Percentiles rank a stretch among this genome's conserved stretches.
These are phyloP conservation scores for Amanita pseudoporphyria DNA, from an alignment of 768 basidiomycete species.

Conservation along the genomic window DNA sequence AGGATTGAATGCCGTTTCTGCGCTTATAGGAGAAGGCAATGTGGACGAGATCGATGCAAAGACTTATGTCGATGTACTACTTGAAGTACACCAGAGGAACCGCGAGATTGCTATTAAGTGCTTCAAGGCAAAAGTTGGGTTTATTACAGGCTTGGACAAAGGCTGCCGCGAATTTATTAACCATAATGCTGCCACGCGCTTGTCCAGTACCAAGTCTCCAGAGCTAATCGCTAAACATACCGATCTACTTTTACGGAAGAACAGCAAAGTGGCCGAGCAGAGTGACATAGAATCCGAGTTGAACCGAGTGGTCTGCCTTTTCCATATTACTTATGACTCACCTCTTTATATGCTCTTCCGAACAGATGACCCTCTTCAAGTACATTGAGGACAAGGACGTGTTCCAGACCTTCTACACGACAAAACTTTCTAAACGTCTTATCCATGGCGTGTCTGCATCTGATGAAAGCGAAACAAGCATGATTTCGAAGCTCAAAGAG, in stretches of 20 bases:
- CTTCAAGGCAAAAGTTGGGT: constrained; percentile 89
- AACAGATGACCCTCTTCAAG: constrained; percentile 93
- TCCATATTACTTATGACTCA: constrained; percentile 23
- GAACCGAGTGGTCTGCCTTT: constrained; percentile 71
- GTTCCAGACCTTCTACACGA: constrained; percentile 96
- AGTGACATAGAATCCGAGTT: constrained; percentile 84
- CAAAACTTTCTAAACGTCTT: constrained; percentile 86
- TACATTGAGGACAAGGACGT: constrained; percentile 99
- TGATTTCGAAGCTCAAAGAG: constrained; percentile 97
- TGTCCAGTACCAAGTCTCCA: constrained; percentile 81
- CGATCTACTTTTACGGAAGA: constrained; percentile 84
- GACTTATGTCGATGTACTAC: constrained; percentile 85
- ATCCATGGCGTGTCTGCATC: constrained; percentile 88
- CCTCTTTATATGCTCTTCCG: constrained; percentile 18
- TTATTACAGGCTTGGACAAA: constrained; percentile 88
- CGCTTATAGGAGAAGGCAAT: constrained; percentile 48
- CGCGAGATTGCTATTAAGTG: constrained; percentile 79
- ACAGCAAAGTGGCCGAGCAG: constrained; percentile 91
- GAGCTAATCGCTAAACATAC: constrained; percentile 90
- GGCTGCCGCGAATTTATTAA: constrained; percentile 96
- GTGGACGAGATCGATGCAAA: constrained; percentile 78
- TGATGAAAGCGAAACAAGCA: constrained; percentile 92
- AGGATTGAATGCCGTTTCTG: constrained; percentile 74
- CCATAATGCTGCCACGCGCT: constrained; percentile 80
- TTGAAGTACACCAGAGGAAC: constrained; percentile 90